Evolutionary conservation across 2,329 filamentous ascomycete genomes (phyloP).

Genomic region (Hansfordia pulvinata): DNA sequence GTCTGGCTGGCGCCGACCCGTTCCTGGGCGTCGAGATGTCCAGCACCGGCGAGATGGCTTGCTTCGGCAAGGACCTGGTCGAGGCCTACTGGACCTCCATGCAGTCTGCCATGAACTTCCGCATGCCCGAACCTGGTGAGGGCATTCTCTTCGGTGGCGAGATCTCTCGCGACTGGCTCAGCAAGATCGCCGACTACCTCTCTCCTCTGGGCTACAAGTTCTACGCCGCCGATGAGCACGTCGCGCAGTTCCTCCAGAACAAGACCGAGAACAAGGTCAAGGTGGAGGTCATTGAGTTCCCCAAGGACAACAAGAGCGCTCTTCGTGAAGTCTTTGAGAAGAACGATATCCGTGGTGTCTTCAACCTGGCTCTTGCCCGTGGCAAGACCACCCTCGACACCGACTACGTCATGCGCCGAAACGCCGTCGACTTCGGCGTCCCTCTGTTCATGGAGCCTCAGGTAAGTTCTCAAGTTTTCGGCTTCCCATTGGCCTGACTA

Average conservation of each 20-base stretch:
- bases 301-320: slow-evolving; percentile 87
- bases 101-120: slow-evolving; percentile 99
- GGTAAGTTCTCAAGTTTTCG: slow-evolving; percentile 38
- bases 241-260: slow-evolving; percentile 74
- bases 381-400: slow-evolving; percentile 79
- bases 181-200: slow-evolving; percentile 74
- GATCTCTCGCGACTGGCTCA: slow-evolving; percentile 54
- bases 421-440: slow-evolving; percentile 95
- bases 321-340: slow-evolving; percentile 92
- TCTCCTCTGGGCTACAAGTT: slow-evolving; percentile 88
- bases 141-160: slow-evolving; percentile 92
- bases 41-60: slow-evolving; percentile 94
- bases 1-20: slow-evolving; percentile 89
- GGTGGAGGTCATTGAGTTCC: slow-evolving; percentile 92
- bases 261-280: slow-evolving; percentile 50
- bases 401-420: slow-evolving; percentile 97
- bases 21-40: slow-evolving; percentile 98
- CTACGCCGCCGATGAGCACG: slow-evolving; percentile 66
- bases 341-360: slow-evolving; percentile 89
- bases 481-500: slow-evolving; percentile 2
- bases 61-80: slow-evolving; percentile 89
- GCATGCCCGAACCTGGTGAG: slow-evolving; percentile 84
- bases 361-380: slow-evolving; percentile 79
- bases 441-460: slow-evolving; percentile 97
- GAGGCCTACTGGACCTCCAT: slow-evolving; percentile 97